Conservation (phyloP, 2,329 filamentous ascomycete species). For the Huntiella savannae region DNA sequence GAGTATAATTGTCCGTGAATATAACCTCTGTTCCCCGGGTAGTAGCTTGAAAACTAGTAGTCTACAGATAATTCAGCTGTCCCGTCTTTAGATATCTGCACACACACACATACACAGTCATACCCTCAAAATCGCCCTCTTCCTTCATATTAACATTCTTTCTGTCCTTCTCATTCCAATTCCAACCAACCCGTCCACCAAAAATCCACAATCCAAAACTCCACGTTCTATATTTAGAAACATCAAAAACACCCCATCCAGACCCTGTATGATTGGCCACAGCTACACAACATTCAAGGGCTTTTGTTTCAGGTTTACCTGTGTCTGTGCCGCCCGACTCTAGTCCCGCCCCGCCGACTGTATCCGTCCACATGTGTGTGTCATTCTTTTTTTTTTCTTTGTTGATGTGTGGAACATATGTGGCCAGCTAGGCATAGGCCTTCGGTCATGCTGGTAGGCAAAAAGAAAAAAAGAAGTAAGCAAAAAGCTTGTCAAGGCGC, state of each 20-base stretch:
- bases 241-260: not conserved
- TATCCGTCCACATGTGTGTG: not conserved
- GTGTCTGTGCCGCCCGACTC: constrained; percentile 8
- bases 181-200: not conserved
- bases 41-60: too few relatives aligned
- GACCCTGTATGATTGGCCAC: constrained; percentile 1
- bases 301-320: constrained; percentile 11
- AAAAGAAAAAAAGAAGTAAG: not conserved
- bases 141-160: not conserved
- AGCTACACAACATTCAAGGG: constrained; percentile 4
- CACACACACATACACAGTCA: too few relatives aligned
- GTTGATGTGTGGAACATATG: not conserved
- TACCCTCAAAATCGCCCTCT: not conserved
- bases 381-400: not conserved
- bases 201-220: not conserved
- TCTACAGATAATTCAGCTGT: too few relatives aligned
- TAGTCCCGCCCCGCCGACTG: not conserved
- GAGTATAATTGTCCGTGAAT: too few relatives aligned
- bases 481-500: not conserved
- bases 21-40: too few relatives aligned
- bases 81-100: too few relatives aligned
- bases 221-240: constrained; percentile 7
- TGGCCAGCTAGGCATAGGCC: not conserved
- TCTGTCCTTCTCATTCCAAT: not conserved
- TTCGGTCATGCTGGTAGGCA: not conserved